Base-by-base conservation (phyloP, 2,329 filamentous ascomycete species). In the Alternaria tenuissima region DNA sequence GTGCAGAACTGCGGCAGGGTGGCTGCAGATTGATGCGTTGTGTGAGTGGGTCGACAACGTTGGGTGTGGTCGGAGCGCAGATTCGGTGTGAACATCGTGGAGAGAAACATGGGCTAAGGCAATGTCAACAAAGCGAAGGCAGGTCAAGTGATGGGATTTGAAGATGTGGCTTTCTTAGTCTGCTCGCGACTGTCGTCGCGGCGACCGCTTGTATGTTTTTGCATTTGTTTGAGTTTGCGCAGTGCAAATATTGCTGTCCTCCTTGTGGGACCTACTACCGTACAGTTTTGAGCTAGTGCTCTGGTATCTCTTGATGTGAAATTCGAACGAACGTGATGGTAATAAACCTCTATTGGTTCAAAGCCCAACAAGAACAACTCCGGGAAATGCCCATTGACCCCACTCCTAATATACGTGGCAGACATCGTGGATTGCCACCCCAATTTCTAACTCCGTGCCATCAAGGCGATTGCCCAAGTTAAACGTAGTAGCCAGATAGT, bases 261-360 rank as follows among this genome's bases (percentile, higher is more conserved):
- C 66, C 62, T 67, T 69, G 52, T 18, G 49, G 63, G 63, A 65
- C 60, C 65, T 60, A 67, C 69, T 75, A 76, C 71, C 69, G 59
- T 74, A 76, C 71, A 76, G 54, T 72, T 52, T 63, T 75, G 70
- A 74, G 72, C 69, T 59, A 67, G 62, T 56, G 74, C 75, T 76
- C 75, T 77, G 76, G 76, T 78, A 78, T 78, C 76, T 75, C 71
- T 66, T 61, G 59, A 61, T 66, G 64, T 57, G 52, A 73, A 68
- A 66, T 58, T 54, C 46, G 63, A 71, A 72, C 64, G 66, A 74
- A 63, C 48, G 71, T 70, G 67, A 67, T 61, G 66, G 69, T 66
- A 49, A 57, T 58, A 55, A 56, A 61, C 57, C 32, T 60, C 55
- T 57, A 59, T 46, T 32, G 42, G 53, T 59, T 60, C 58, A 51